A percentile compares a stretch with the other conserved stretches of the same genome.
Evolutionary conservation across 495 filamentous ascomycete species (phyloP).

Genomic region (Annulohypoxylon moriforme): DNA sequence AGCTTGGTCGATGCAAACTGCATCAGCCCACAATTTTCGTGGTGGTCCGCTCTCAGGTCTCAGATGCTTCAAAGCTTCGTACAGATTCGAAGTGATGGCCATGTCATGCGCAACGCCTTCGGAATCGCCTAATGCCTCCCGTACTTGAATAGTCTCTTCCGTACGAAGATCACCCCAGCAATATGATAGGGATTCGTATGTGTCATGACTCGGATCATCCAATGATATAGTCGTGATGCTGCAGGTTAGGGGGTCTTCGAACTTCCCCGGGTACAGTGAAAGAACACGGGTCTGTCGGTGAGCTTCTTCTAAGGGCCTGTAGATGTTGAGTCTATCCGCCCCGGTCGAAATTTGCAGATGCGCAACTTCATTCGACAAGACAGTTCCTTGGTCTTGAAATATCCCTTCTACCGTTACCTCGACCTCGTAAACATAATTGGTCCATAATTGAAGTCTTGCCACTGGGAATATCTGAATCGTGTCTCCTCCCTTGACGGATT

Average conservation of each 20-base stretch:
- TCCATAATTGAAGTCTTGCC: neutral
- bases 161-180: neutral
- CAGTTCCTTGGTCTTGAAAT: neutral
- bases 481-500: neutral
- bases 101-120: neutral
- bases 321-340: neutral
- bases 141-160: neutral
- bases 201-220: neutral
- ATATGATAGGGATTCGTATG: slow-evolving; percentile 2
- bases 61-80: neutral
- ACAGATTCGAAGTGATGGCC: neutral
- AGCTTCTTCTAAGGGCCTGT: neutral
- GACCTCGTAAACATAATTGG: neutral
- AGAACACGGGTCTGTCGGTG: slow-evolving; percentile 1
- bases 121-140: neutral
- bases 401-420: neutral
- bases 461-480: neutral
- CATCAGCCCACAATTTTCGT: neutral
- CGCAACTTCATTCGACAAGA: neutral
- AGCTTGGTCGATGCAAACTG: neutral
- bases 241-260: neutral
- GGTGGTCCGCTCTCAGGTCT: neutral
- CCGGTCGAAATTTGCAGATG: neutral
- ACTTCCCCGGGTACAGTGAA: neutral
- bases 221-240: neutral